Base-by-base conservation (phyloP, 2,329 filamentous ascomycete species). In the Fusarium longipes region DNA sequence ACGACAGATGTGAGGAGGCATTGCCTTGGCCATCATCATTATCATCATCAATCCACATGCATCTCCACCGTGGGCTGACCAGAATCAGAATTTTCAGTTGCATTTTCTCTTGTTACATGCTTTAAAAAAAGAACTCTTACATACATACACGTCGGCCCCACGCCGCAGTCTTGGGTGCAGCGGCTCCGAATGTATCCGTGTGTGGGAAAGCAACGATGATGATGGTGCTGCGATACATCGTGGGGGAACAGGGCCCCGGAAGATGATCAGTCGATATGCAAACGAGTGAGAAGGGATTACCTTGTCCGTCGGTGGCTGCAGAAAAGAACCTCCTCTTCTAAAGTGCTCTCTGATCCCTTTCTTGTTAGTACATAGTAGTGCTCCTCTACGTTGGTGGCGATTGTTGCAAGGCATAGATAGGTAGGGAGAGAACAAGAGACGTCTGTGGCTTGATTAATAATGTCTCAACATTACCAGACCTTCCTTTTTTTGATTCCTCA, bases 181-280 rank as follows among this genome's bases (percentile, higher is more conserved):
- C 53, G 67, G 52, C 59, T 70, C 68, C 70, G 70, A 73, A 18
- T 72, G 62, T 70, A 62, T 71, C 70, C 68, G 63, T 44, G 42
- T n/a, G n/a, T 47, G 22, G 40, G 49, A 43, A 48, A 45, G 43
- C 25, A 18, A n/a, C 17, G 8, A 53, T 40, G 44, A 49, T 38
- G 38, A 67, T 63, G 33, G 50, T 55, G 47, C 40, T 69, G 48
- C 61, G 44, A 68, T 68, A 30, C 38, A 68, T 69, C 52, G 65
- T 36, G 52, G 65, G 57, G 65, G 17, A 5, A n/a, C 39, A 45
- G 38, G 48, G 18, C 18, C 27, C 44, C 48, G 49, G 56, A 49
- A 50, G 58, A 39, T 51, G 54, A 58, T 59, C 61, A 40, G 67
- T 49, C 52, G 65, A 67, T 62, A 52, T 67, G 52, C 30, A 50